Evolutionary conservation across 2,329 filamentous ascomycete species (phyloP).

Genomic region (Fusarium nodosum): DNA sequence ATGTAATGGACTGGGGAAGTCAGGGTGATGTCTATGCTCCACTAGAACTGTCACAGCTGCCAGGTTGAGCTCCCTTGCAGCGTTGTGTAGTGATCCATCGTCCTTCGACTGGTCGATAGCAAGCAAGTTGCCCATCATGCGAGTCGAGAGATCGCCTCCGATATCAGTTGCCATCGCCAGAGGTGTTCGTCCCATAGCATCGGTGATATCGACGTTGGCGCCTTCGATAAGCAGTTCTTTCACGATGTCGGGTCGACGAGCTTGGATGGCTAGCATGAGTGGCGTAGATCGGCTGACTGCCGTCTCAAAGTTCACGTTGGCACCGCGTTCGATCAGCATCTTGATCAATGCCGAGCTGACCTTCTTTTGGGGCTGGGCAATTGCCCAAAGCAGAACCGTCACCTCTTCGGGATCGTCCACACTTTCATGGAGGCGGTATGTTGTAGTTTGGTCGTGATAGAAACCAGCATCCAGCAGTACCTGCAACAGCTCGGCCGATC

Average conservation of each 20-base stretch:
- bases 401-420: conserved; percentile 67
- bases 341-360: conserved; percentile 71
- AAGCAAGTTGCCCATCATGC: conserved; percentile 68
- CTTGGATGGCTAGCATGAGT: conserved; percentile 70
- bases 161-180: conserved; percentile 71
- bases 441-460: conserved; percentile 68
- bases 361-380: conserved; percentile 73
- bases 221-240: conserved; percentile 68
- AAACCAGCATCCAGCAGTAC: conserved; percentile 69
- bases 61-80: conserved; percentile 70
- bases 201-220: conserved; percentile 70
- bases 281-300: conserved; percentile 67
- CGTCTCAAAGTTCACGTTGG: conserved; percentile 70
- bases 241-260: conserved; percentile 69
- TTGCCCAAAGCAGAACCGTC: conserved; percentile 71
- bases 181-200: conserved; percentile 69
- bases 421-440: conserved; percentile 60
- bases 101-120: conserved; percentile 69
- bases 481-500: conserved; percentile 65
- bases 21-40: conserved; percentile 71
- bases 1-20: conserved; percentile 74
- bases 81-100: conserved; percentile 76
- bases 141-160: conserved; percentile 65
- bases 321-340: conserved; percentile 65
- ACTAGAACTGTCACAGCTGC: conserved; percentile 69